Percentiles rank a stretch among this genome's conserved stretches.
Conservation (phyloP, 345 rosid species). For the Dimocarpus longan region DNA sequence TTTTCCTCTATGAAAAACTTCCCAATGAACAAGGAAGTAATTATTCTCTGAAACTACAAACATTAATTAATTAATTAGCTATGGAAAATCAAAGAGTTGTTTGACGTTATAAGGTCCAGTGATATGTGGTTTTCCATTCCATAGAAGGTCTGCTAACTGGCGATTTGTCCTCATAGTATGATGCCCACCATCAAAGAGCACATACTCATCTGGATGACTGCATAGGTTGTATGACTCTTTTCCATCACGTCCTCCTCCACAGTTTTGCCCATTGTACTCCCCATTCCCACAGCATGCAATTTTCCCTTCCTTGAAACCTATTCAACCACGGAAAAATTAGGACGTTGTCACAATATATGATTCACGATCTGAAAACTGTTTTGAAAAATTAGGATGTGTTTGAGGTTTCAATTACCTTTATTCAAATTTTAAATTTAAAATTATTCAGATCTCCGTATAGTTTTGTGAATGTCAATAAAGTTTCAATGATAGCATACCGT, state of each 20-base stretch:
- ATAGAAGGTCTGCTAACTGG: slow-evolving; percentile 18
- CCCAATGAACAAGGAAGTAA: background rate
- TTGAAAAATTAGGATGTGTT: no score
- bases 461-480: background rate
- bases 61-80: no score
- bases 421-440: no score
- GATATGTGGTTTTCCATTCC: slow-evolving; percentile 22
- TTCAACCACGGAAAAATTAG: no score
- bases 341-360: no score
- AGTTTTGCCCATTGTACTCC: background rate
- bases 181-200: slow-evolving; percentile 28
- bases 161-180: slow-evolving; percentile 16
- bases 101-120: slow-evolving; percentile 25
- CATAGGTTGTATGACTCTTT: slow-evolving; percentile 2
- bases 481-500: background rate
- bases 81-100: slow-evolving; percentile 15
- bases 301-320: slow-evolving; percentile 20
- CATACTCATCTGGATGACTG: slow-evolving; percentile 21
- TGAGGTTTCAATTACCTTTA: no score
- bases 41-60: background rate
- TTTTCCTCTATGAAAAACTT: background rate
- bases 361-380: no score
- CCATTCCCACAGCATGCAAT: slow-evolving; percentile 15
- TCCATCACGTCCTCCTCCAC: no score
- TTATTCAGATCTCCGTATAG: no score